Conservation (phyloP, 2,329 filamentous ascomycete genomes). For the Aspergillus nomiae region DNA sequence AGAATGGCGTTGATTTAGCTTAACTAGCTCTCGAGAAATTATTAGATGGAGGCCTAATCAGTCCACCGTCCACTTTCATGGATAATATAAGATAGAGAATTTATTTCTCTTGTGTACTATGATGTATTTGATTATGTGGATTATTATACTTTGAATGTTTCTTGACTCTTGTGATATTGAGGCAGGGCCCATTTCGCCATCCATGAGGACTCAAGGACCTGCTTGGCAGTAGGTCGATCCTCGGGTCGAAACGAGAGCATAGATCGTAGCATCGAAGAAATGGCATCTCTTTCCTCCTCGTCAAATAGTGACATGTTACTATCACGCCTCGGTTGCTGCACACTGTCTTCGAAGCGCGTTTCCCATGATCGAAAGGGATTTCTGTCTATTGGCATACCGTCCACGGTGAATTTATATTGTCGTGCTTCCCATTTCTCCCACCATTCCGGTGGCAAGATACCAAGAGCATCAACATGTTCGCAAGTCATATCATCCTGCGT, state of each 20-base stretch:
- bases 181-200: constrained; percentile 34
- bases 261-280: constrained; percentile 27
- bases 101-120: no score
- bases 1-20: no score
- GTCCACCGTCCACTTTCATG: no score
- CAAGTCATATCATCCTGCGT: constrained; percentile 32
- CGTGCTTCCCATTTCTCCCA: constrained; percentile 31
- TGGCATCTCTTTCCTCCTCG: constrained; percentile 24
- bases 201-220: constrained; percentile 32
- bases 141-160: no score
- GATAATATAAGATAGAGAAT: no score
- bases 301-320: constrained; percentile 25
- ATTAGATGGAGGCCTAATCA: no score
- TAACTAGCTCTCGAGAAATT: no score
- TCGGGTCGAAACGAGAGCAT: constrained; percentile 33
- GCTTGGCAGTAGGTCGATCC: constrained; percentile 24
- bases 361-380: constrained; percentile 7
- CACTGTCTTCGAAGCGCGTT: constrained; percentile 28
- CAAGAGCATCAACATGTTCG: constrained; percentile 37
- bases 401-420: constrained; percentile 25
- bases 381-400: constrained; percentile 18
- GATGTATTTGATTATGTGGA: no score
- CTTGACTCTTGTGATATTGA: constrained; percentile 19
- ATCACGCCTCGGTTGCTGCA: constrained; percentile 31
- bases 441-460: constrained; percentile 31